Evolutionary conservation across 2,329 filamentous ascomycete genomes (phyloP), one percentile per base, ranked within the genome.

Genomic region (Chaetomiaceae sp.): DNA sequence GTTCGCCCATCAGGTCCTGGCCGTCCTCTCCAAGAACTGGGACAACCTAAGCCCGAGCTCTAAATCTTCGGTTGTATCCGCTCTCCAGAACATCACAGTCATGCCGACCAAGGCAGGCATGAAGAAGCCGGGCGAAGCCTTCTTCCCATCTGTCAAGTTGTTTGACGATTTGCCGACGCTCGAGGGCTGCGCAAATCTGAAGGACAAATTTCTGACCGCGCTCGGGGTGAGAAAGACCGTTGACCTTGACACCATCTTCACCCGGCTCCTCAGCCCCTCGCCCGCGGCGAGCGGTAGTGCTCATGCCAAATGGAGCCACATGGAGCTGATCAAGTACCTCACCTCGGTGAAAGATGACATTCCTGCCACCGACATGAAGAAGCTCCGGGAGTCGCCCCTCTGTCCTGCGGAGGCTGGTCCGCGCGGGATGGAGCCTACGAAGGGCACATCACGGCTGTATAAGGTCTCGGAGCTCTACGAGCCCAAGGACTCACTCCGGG

Each of bases 211-310:
- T 55, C 70, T 99, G 38, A 72, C 79, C 3, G 81, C 87, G 2
- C 74, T 99, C 27, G 92, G 93, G 3, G 91, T 99, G 21, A 83
- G 93, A 53, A 97, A 97, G 71, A 99, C 93, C 0, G 85, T 99
- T 17, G 93, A 99, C 60, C 73, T 99, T 2, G 89, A 89, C 27
- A 92, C 95, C 25, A 95, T 99, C 25, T 97, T 99, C 62, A 86
- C 87, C 20, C 81, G 92, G 39, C 77, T 99, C 38, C 78, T 96
- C 58, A 83, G 79, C 45, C 76, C 78, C 14, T 74, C 82, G 0
- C 63, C 73, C 0, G 71, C 76, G 13, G 67, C 66, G 9, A 73
- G 74, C n/a, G 77, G 78, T 21, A 70, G 69, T 33, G 74, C 73
- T 19, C 70, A 72, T 19, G 78, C 77, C 54, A 83, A 84, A 66